These are phyloP conservation scores for Yarrowia sp. DNA, from an alignment of 805 yeast species.

Conservation along the genomic window DNA sequence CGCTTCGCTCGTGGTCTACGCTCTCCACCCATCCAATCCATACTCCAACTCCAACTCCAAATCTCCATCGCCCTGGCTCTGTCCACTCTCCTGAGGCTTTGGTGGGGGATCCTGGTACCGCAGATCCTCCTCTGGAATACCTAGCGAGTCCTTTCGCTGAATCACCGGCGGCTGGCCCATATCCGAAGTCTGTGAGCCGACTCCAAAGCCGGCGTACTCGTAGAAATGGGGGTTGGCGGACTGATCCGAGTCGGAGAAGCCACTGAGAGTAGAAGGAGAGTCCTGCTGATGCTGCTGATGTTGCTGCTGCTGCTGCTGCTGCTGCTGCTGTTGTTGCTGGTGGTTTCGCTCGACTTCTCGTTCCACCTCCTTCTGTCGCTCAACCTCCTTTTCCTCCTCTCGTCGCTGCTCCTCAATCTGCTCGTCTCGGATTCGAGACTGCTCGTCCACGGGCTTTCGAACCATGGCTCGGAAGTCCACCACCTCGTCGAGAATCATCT, in stretches of 20 bases:
- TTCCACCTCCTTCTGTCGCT: constrained; percentile 32
- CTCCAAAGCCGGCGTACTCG: constrained; percentile 23
- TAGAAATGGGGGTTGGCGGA: constrained; percentile 20
- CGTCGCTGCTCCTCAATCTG: constrained; percentile 37
- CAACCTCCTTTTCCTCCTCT: constrained; percentile 37
- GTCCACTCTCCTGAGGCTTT: constrained; percentile 54
- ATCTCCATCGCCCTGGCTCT: constrained; percentile 39
- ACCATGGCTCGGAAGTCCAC: constrained; percentile 74
- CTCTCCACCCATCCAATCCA: constrained; percentile 54
- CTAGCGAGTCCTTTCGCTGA: constrained; percentile 40
- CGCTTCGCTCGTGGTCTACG: background rate
- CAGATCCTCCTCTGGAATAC: constrained; percentile 50
- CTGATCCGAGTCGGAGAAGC: constrained; percentile 25
- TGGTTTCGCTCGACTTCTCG: constrained; percentile 39
- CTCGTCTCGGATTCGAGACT: constrained; percentile 33
- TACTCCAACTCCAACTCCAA: constrained; percentile 65
- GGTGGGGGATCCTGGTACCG: constrained; percentile 55
- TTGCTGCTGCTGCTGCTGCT: constrained; percentile 27
- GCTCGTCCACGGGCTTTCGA: constrained; percentile 58
- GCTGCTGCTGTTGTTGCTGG: constrained; percentile 34
- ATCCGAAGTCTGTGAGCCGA: constrained; percentile 14
- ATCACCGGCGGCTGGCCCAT: constrained; percentile 34
- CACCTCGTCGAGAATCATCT: constrained; percentile 79
- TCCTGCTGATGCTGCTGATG: constrained; percentile 29
- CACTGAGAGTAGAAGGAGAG: constrained; percentile 2